Evolutionary conservation across 768 basidiomycete genomes (phyloP), one percentile per base, ranked within the genome.

Genomic region (Suillus americanus): DNA sequence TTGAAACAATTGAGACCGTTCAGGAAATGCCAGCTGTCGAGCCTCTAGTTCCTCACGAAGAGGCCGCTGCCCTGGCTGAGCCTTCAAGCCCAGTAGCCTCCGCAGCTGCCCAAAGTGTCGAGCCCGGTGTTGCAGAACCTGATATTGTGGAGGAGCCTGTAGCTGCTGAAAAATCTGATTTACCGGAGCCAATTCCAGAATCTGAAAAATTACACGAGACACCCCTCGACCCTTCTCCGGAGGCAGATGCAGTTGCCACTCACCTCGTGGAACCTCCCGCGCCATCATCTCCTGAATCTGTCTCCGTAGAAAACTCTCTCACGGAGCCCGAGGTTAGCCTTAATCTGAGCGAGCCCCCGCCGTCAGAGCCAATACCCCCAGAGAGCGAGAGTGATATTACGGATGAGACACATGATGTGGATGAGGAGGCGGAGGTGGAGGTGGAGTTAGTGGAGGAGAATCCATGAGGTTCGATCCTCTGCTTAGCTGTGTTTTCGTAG

Each of bases 351-450:
- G 75, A 74, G 33, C 75, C 74, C 51, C 71, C 71, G 14, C 71
- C 74, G 33, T 74, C 75, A 48, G 74, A 75, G 45, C 74, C 75
- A 12, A 67, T 75, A 46, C 74, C 72, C 0, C 74, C 74, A 62
- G 74, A 75, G 65, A 76, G 68, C 62, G 73, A 74, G 63, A 73
- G 76, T 67, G 74, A 77, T 72, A 77, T 75, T 69, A 73, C 74
- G 66, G 76, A 77, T 48, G 74, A 77, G 62, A 71, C 60, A 51
- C 65, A 54, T 62, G 73, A 62, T 59, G 67, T 62, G 40, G 60
- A 76, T 68, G 70, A 74, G 30, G 59, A 50, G 23, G 46, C 41
- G 66, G 60, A 50, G 30, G 46, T 46, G 70, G 60, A 60, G 69
- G 67, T 65, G 66, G 68, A 30, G 30, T 53, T 53, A 2, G 50